Conservation (phyloP, 352 stramenopile genomes). For the Chloridella minuta region DNA sequence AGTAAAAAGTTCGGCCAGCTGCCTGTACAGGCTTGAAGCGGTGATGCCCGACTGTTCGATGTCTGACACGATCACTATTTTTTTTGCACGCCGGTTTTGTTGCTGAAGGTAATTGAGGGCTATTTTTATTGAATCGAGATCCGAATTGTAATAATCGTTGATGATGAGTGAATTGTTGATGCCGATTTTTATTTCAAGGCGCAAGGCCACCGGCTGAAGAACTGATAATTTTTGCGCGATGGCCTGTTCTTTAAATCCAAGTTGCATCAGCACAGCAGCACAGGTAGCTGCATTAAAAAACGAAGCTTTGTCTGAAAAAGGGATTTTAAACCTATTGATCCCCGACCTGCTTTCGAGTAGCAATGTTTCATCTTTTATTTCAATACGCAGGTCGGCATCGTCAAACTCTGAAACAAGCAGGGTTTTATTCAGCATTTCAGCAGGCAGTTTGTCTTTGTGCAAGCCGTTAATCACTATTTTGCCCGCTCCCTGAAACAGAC, state of each 20-base stretch:
- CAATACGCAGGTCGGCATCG: background rate
- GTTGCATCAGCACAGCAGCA: background rate
- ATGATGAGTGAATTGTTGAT: background rate
- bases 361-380: background rate
- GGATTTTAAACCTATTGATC: background rate
- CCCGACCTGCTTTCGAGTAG: background rate
- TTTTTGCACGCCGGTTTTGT: background rate
- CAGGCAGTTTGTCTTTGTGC: background rate
- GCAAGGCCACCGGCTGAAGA: background rate
- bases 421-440: background rate
- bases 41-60: background rate
- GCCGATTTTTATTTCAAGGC: background rate
- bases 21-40: background rate
- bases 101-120: background rate
- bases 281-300: background rate
- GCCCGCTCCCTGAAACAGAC: background rate
- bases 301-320: background rate
- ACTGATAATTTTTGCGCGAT: background rate
- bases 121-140: background rate
- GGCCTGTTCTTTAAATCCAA: background rate
- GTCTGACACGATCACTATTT: background rate
- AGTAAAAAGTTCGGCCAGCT: background rate
- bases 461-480: background rate
- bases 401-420: background rate
- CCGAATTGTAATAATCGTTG: constrained; percentile 3